phyloP scores from a whole-genome alignment of 2,329 filamentous ascomycete species.

The Sporothrix euskadiensis region DNA sequence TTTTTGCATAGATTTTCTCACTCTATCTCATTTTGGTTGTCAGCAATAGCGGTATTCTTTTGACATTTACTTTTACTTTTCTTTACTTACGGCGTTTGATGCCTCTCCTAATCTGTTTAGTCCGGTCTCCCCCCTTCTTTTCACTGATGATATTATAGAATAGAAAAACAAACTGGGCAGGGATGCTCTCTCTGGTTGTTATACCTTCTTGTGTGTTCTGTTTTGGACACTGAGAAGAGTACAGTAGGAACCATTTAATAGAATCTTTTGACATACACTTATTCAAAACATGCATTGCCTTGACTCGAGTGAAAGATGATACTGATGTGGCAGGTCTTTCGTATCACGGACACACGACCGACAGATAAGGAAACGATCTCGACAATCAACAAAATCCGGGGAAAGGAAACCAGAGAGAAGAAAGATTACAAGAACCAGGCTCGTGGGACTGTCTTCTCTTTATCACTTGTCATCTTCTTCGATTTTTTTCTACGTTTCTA shows the following conservation, averaged over 20 bases:
- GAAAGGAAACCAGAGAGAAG: neutral
- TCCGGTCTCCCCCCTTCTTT: neutral
- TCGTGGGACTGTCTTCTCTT: neutral
- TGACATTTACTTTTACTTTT: neutral
- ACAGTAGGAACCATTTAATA: neutral
- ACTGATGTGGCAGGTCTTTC: neutral
- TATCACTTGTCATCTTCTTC: neutral
- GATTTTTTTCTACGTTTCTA: neutral
- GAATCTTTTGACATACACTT: neutral
- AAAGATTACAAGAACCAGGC: neutral
- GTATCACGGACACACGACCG: neutral
- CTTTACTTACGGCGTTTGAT: neutral
- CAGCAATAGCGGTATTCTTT: neutral
- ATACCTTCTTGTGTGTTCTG: neutral
- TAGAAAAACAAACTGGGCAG: neutral
- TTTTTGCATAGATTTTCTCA: neutral
- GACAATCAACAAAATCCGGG: neutral
- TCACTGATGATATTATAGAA: neutral
- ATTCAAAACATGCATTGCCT: too few species aligned
- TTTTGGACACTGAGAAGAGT: neutral
- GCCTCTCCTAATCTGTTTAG: conserved; percentile 6
- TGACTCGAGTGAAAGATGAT: too few species aligned
- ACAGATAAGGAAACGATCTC: neutral
- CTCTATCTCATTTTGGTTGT: neutral
- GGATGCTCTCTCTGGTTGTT: neutral